phyloP scores from a whole-genome alignment of 208 protist genomes.

The Leishmania arabica region DNA sequence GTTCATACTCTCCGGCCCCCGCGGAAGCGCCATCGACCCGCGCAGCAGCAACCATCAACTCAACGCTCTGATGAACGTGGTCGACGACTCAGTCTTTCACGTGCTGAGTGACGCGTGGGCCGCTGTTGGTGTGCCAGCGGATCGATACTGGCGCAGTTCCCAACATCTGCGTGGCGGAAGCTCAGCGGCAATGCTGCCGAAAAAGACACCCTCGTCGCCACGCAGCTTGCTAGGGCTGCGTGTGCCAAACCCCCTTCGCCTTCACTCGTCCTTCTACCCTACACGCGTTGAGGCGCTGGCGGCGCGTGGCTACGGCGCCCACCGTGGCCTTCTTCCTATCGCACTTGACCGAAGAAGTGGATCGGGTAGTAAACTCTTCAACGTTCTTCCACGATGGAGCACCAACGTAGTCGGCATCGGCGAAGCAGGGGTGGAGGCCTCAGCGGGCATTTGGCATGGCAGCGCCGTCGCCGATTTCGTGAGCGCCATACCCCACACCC shows the following conservation, averaged over 20 bases:
- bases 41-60: constrained; percentile 20
- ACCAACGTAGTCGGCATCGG: not conserved
- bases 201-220: not conserved
- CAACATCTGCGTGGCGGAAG: constrained; percentile 6
- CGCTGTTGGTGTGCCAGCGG: constrained; percentile 54
- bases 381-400: constrained; percentile 41
- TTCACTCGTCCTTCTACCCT: constrained; percentile 64
- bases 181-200: not conserved
- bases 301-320: constrained; percentile 43
- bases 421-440: not conserved
- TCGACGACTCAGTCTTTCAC: constrained; percentile 39
- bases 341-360: constrained; percentile 51
- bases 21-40: constrained; percentile 43
- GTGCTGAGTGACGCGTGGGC: constrained; percentile 48
- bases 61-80: constrained; percentile 19
- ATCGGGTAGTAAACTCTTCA: constrained; percentile 74
- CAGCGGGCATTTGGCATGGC: not conserved
- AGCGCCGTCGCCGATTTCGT: constrained; percentile 55
- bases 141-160: constrained; percentile 68
- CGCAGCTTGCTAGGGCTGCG: not conserved
- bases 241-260: constrained; percentile 45
- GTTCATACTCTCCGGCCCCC: constrained; percentile 66
- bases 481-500: constrained; percentile 39
- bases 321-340: constrained; percentile 47
- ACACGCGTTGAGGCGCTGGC: constrained; percentile 61